A percentile compares a stretch with the other conserved stretches of the same genome.
Evolutionary conservation across 2,329 filamentous ascomycete genomes (phyloP).

Genomic region (Amylocarpus encephaloides): DNA sequence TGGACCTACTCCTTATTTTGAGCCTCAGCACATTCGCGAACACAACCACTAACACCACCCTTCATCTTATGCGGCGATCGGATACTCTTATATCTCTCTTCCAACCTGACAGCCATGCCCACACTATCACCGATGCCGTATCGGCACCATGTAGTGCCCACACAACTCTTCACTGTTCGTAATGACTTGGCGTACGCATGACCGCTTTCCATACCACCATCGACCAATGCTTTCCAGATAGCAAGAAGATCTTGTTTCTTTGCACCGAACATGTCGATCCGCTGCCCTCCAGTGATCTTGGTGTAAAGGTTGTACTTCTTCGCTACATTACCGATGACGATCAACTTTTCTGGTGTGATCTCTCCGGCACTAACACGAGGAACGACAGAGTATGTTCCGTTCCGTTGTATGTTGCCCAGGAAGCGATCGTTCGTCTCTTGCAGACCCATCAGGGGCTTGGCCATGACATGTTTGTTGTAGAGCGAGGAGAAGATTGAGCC

Average conservation of each 20-base stretch:
- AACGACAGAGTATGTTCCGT: conserved; percentile 85
- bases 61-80: conserved; percentile 88
- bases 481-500: conserved; percentile 75
- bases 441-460: conserved; percentile 61
- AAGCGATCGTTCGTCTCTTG: conserved; percentile 91
- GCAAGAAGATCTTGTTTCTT: conserved; percentile 76
- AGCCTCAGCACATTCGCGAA: conserved; percentile 88
- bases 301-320: conserved; percentile 80
- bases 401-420: conserved; percentile 82
- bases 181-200: conserved; percentile 88
- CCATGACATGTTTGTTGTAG: conserved; percentile 79
- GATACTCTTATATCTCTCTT: conserved; percentile 89
- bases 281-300: conserved; percentile 87
- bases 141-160: conserved; percentile 85
- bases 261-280: conserved; percentile 90
- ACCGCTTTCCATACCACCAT: conserved; percentile 82
- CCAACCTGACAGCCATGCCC: conserved; percentile 79
- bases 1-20: conserved; percentile 75
- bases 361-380: conserved; percentile 79
- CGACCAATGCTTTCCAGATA: conserved; percentile 76
- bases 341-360: conserved; percentile 79
- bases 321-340: conserved; percentile 76
- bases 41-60: conserved; percentile 81
- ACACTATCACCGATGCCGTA: conserved; percentile 87
- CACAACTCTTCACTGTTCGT: conserved; percentile 85